Evolutionary conservation across 345 rosid species (phyloP).

Genomic region (Eucalyptus polybractea): DNA sequence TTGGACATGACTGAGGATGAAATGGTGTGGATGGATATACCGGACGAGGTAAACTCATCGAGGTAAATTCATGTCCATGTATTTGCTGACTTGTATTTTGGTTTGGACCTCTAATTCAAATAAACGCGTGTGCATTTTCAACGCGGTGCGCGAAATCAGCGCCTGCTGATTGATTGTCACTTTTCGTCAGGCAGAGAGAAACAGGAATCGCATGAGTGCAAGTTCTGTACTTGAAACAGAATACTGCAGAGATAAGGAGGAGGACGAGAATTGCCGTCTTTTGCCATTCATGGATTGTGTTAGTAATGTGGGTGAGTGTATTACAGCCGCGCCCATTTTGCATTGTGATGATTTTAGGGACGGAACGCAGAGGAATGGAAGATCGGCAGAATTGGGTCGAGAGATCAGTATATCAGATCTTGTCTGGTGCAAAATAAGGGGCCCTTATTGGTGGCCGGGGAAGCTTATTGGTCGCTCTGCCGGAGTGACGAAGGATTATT

Average conservation of each 20-base stretch:
- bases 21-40: not conserved
- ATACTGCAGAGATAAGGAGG: not conserved
- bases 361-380: not conserved
- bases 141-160: not conserved
- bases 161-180: not conserved
- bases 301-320: not conserved
- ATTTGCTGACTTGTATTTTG: not conserved
- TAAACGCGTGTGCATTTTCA: not conserved
- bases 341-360: not conserved
- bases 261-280: not conserved
- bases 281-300: not conserved
- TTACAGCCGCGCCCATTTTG: not conserved
- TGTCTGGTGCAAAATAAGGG: constrained; percentile 85
- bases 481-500: constrained; percentile 31
- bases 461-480: constrained; percentile 54
- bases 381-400: not conserved
- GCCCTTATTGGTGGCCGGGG: constrained; percentile 98
- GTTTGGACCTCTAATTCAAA: not conserved
- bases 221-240: not conserved
- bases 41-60: not conserved
- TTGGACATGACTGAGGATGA: not conserved
- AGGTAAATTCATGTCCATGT: not conserved
- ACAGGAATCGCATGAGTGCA: not conserved
- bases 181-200: not conserved
- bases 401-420: constrained; percentile 36